phyloP scores from a whole-genome alignment of 805 yeast genomes.

The Peterozyma xylosa region DNA sequence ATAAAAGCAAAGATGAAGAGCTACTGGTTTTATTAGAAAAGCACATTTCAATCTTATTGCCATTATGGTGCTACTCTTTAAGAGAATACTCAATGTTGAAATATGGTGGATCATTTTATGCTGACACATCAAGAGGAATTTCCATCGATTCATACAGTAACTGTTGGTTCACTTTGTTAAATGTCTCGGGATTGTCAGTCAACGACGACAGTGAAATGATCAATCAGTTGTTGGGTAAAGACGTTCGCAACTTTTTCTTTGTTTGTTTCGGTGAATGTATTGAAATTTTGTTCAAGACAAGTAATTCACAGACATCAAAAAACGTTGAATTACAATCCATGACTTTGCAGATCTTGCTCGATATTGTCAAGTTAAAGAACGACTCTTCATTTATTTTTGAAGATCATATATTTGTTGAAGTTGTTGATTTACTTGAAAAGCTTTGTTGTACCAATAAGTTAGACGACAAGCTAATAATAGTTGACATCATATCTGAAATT shows the following conservation, averaged over 20 bases:
- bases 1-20: constrained; percentile 28
- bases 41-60: constrained; percentile 52
- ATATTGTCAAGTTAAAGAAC: constrained; percentile 48
- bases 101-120: constrained; percentile 31
- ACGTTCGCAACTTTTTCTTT: constrained; percentile 61
- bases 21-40: constrained; percentile 43
- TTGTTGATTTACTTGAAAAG: constrained; percentile 69
- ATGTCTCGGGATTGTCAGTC: constrained; percentile 63
- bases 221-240: constrained; percentile 43
- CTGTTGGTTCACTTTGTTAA: constrained; percentile 72
- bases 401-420: constrained; percentile 66
- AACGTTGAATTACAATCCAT: constrained; percentile 18
- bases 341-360: constrained; percentile 43
- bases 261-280: constrained; percentile 79
- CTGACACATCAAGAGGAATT: constrained; percentile 32
- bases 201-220: constrained; percentile 41
- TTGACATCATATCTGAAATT: constrained; percentile 52
- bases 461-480: constrained; percentile 36
- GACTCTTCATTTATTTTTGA: constrained; percentile 55
- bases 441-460: constrained; percentile 49
- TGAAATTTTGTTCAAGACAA: constrained; percentile 53
- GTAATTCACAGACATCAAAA: constrained; percentile 16
- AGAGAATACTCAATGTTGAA: constrained; percentile 67
- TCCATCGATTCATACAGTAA: constrained; percentile 40
- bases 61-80: constrained; percentile 73